These are phyloP conservation scores for Podaxis sp. DNA, from an alignment of 768 basidiomycete genomes.

Conservation along the genomic window DNA sequence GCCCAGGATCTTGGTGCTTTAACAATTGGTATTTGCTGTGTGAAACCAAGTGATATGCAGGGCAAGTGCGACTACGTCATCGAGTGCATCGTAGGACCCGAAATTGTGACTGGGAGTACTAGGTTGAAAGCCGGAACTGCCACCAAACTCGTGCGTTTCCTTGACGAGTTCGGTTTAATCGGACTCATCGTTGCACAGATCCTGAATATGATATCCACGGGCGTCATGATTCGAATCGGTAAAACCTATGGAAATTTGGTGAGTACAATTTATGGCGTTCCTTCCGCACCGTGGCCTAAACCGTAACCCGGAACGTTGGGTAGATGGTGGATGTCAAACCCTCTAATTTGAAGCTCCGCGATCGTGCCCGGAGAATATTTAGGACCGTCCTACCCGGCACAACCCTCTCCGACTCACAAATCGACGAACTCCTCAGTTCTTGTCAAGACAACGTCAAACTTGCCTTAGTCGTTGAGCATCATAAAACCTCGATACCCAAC, in stretches of 20 bases:
- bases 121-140: constrained; percentile 33
- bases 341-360: constrained; percentile 25
- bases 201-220: constrained; percentile 33
- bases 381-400: constrained; percentile 20
- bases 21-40: constrained; percentile 26
- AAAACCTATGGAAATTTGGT: constrained; percentile 32
- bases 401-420: constrained; percentile 19
- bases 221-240: constrained; percentile 28
- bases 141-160: constrained; percentile 27
- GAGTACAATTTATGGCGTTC: constrained; percentile 7
- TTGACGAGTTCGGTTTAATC: not conserved
- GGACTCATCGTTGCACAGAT: constrained; percentile 16
- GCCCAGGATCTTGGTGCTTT: constrained; percentile 20
- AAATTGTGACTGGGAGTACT: constrained; percentile 29
- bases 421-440: constrained; percentile 24
- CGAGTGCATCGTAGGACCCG: constrained; percentile 27
- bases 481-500: constrained; percentile 16
- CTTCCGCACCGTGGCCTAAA: not conserved
- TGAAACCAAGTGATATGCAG: constrained; percentile 22
- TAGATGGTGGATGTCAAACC: constrained; percentile 32
- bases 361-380: constrained; percentile 27
- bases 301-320: not conserved
- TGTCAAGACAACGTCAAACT: constrained; percentile 28
- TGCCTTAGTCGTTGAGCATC: constrained; percentile 24
- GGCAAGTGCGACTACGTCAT: constrained; percentile 23